These are phyloP conservation scores for Suhomyces faveliae DNA, from an alignment of 805 yeast genomes.

Conservation along the genomic window DNA sequence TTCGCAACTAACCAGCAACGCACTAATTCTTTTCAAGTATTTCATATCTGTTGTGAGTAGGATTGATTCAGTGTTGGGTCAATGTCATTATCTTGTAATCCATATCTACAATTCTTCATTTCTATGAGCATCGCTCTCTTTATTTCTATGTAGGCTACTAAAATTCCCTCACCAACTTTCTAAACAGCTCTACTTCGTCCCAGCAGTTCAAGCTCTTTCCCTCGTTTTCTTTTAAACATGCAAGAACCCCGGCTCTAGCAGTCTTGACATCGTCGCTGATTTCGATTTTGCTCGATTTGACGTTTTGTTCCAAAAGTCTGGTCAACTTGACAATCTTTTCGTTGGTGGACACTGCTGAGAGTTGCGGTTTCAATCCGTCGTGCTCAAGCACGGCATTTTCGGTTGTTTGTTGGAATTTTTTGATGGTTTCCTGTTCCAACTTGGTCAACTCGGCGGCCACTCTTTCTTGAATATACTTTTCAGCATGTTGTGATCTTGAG, in stretches of 20 bases:
- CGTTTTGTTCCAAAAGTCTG: conserved; percentile 33
- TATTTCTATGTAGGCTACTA: conserved; percentile 13
- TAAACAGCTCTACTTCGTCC: conserved; percentile 74
- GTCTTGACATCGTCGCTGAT: conserved; percentile 38
- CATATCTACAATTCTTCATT: background rate
- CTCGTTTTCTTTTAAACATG: conserved; percentile 61
- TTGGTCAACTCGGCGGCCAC: conserved; percentile 56
- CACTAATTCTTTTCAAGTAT: too few relatives aligned
- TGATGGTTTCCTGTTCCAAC: conserved; percentile 52
- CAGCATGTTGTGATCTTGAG: conserved; percentile 67
- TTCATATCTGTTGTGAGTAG: too few relatives aligned
- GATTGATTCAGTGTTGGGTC: too few relatives aligned
- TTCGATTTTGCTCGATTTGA: conserved; percentile 31
- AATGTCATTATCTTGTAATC: too few relatives aligned
- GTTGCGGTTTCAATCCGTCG: conserved; percentile 22
- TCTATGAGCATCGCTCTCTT: background rate
- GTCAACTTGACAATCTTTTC: conserved; percentile 43
- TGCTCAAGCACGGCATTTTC: conserved; percentile 39
- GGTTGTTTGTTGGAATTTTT: conserved; percentile 51
- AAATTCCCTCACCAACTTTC: conserved; percentile 51
- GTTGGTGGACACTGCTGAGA: conserved; percentile 31
- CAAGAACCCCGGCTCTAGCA: conserved; percentile 50
- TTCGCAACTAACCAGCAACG: too few relatives aligned
- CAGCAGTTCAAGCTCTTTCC: conserved; percentile 76
- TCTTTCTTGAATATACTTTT: conserved; percentile 63